These are phyloP conservation scores for Lenwebbia sp. DNA, from an alignment of 345 rosid genomes.

Conservation along the genomic window DNA sequence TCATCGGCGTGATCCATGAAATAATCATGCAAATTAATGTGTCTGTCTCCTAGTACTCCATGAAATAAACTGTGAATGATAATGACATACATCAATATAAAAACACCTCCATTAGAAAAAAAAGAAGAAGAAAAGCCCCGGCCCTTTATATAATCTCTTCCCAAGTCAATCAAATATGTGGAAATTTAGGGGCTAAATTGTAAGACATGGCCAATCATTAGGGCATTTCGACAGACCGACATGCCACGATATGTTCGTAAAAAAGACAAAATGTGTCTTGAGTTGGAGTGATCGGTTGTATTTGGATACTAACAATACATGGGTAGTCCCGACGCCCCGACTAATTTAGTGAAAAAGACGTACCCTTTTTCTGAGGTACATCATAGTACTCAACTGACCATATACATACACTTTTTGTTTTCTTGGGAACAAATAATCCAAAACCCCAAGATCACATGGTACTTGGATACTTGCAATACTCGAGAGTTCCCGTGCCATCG, in stretches of 20 bases:
- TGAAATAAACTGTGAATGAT: neutral
- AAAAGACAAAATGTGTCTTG: neutral
- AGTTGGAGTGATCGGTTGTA: neutral
- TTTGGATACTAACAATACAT: neutral
- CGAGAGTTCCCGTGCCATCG: neutral
- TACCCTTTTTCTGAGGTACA: neutral
- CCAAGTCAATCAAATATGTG: neutral
- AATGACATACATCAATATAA: neutral
- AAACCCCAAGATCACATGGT: neutral
- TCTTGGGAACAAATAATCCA: neutral
- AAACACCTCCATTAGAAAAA: neutral
- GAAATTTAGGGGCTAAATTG: neutral
- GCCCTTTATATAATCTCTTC: neutral
- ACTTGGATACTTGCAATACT: neutral
- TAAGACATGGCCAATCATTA: neutral
- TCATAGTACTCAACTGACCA: neutral
- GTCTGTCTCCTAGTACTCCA: neutral
- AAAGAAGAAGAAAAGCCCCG: neutral
- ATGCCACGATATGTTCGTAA: neutral
- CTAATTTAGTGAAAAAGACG: neutral
- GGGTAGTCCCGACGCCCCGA: neutral
- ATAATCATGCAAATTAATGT: neutral
- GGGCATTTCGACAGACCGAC: neutral
- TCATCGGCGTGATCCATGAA: neutral
- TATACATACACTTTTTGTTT: neutral